Percentiles rank a stretch among this genome's conserved stretches.
Conservation (phyloP, 306 rosid genomes). For the Hippophae gyantsensis region DNA sequence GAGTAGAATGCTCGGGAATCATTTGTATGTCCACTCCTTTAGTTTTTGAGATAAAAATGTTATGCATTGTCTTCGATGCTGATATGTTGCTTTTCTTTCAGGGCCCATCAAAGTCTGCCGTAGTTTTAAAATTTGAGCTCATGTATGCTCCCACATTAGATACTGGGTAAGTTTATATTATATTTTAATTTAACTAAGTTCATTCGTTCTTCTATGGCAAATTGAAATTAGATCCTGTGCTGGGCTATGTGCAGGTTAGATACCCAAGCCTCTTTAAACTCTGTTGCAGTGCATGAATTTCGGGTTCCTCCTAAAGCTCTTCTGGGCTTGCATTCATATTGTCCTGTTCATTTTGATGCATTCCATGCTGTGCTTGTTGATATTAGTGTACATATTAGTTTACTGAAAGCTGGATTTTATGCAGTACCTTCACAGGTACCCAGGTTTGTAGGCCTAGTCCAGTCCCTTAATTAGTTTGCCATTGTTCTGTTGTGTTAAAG, state of each 20-base stretch:
- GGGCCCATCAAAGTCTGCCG: slow-evolving; percentile 59
- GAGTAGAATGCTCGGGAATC: neutral
- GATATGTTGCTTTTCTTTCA: slow-evolving; percentile 30
- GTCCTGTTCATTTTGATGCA: slow-evolving; percentile 76
- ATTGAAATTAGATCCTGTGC: slow-evolving; percentile 28
- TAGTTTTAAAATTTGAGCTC: slow-evolving; percentile 89
- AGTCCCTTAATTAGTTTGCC: slow-evolving; percentile 14
- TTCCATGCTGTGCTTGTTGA: slow-evolving; percentile 77
- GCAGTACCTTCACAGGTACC: slow-evolving; percentile 34
- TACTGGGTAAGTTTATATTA: slow-evolving; percentile 49
- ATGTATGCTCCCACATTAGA: slow-evolving; percentile 54
- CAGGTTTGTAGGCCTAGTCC: slow-evolving; percentile 56
- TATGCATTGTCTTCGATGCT: slow-evolving; percentile 7
- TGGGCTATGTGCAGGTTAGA: slow-evolving; percentile 40
- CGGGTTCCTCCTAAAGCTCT: slow-evolving; percentile 83
- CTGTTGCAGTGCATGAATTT: slow-evolving; percentile 77
- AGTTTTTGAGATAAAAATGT: neutral
- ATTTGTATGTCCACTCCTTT: neutral
- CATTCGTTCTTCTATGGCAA: neutral
- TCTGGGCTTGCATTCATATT: slow-evolving; percentile 73
- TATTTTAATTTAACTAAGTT: slow-evolving; percentile 3
- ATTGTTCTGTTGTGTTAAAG: slow-evolving; percentile 2
- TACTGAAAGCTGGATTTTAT: slow-evolving; percentile 41
- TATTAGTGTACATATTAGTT: slow-evolving; percentile 64
- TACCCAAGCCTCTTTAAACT: slow-evolving; percentile 40